A percentile compares a stretch with the other conserved stretches of the same genome.
These are phyloP conservation scores for Aspergillus costaricaensis DNA, from an alignment of 2,329 filamentous ascomycete species.

Conservation along the genomic window DNA sequence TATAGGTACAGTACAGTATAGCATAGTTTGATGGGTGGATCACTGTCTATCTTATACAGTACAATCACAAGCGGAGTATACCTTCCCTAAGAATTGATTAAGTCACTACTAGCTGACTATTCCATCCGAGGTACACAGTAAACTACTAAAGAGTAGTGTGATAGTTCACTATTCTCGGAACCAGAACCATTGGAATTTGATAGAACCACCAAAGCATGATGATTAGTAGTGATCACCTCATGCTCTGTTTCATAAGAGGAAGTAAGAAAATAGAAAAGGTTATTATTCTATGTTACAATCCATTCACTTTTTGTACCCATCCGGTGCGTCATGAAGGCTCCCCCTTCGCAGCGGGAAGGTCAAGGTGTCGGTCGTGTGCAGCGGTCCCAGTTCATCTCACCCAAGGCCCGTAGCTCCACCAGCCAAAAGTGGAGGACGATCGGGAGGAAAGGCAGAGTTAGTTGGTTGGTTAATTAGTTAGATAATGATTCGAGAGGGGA, in stretches of 20 bases:
- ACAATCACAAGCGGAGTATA: neutral
- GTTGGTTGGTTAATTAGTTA: neutral
- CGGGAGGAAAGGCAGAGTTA: slow-evolving; percentile 7
- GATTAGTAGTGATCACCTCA: neutral
- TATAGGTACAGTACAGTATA: too few species aligned
- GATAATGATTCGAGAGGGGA: slow-evolving; percentile 8
- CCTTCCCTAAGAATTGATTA: neutral
- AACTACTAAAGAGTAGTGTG: too few species aligned
- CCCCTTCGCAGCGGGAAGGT: neutral
- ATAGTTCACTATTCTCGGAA: neutral
- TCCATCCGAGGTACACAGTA: too few species aligned
- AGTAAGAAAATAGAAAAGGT: neutral
- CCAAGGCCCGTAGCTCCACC: slow-evolving; percentile 2
- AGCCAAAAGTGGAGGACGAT: slow-evolving; percentile 13
- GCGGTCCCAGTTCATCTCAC: slow-evolving; percentile 1
- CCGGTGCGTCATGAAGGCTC: neutral
- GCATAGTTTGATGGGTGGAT: too few species aligned
- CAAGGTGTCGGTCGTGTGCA: neutral
- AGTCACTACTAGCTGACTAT: too few species aligned
- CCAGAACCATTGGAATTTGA: neutral
- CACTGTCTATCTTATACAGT: neutral
- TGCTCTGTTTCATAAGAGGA: neutral
- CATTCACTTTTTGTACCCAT: neutral
- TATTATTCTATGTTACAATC: neutral
- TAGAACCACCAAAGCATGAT: neutral